These are phyloP conservation scores for Macrophomina pseudophaseolina DNA, from an alignment of 2,329 filamentous ascomycete genomes.

Conservation along the genomic window DNA sequence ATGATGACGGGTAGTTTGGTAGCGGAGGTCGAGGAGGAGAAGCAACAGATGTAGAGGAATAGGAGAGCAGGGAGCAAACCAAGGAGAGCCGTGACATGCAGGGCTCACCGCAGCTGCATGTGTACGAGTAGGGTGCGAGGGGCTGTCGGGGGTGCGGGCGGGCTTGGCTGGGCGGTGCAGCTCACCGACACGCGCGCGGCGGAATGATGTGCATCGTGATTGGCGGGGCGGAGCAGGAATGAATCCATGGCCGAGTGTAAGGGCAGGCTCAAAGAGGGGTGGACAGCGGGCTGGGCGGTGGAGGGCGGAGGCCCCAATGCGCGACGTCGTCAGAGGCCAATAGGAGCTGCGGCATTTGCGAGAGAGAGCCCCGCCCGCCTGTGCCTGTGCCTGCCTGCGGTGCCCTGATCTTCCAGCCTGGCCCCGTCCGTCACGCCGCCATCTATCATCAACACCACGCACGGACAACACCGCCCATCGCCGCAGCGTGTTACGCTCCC, in stretches of 20 bases:
- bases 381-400: background rate
- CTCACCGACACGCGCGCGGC: conserved; percentile 12
- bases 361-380: background rate
- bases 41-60: background rate
- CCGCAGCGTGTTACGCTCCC: background rate
- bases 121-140: conserved; percentile 10
- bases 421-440: too few species aligned
- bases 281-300: background rate
- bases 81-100: conserved; percentile 19
- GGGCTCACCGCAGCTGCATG: conserved; percentile 23
- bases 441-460: background rate
- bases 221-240: conserved; percentile 15
- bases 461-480: background rate
- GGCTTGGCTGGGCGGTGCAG: conserved; percentile 20
- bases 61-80: conserved; percentile 5
- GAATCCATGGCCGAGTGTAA: background rate
- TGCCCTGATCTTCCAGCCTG: background rate
- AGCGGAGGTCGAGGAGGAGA: background rate
- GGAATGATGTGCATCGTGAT: conserved; percentile 5
- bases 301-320: background rate
- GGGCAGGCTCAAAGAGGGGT: background rate
- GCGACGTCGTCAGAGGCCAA: background rate
- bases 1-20: background rate
- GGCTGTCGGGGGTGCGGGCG: conserved; percentile 11
- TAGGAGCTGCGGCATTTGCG: background rate